These are phyloP conservation scores for Magnaporthiopsis incrustans DNA, from an alignment of 2,329 filamentous ascomycete species.

Conservation along the genomic window DNA sequence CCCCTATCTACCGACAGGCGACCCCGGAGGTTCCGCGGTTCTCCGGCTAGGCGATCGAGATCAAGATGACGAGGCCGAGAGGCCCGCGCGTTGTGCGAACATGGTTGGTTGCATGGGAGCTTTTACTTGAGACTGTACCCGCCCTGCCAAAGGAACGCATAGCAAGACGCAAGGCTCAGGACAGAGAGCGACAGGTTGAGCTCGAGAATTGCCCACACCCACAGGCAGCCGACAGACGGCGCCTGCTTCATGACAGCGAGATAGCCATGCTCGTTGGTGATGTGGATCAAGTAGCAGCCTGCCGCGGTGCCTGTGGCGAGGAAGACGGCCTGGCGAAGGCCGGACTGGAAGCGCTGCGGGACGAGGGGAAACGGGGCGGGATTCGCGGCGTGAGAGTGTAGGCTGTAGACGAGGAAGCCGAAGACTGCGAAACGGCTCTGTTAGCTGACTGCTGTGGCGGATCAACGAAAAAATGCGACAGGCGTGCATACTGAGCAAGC, in stretches of 20 bases:
- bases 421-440: constrained; percentile 36
- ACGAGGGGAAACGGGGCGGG: constrained; percentile 42
- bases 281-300: constrained; percentile 74
- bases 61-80: not conserved
- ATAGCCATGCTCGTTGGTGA: constrained; percentile 74
- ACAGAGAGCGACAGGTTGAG: constrained; percentile 63
- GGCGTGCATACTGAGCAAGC: constrained; percentile 42
- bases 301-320: constrained; percentile 48
- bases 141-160: constrained; percentile 36
- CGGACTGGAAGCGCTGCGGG: constrained; percentile 34
- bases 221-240: constrained; percentile 80
- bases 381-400: constrained; percentile 45
- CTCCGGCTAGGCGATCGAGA: not conserved
- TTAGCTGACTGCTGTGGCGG: not conserved
- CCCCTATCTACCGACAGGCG: not conserved
- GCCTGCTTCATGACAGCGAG: constrained; percentile 86
- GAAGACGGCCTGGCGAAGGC: constrained; percentile 55
- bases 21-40: not conserved
- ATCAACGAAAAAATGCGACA: not conserved
- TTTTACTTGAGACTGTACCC: constrained; percentile 39
- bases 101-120: not conserved
- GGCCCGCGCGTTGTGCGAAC: not conserved
- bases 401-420: constrained; percentile 43
- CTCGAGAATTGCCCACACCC: constrained; percentile 91
- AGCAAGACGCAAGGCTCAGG: constrained; percentile 38